Base-by-base conservation (phyloP, 1,139 yeast species). In the Hyphopichia fennica region DNA sequence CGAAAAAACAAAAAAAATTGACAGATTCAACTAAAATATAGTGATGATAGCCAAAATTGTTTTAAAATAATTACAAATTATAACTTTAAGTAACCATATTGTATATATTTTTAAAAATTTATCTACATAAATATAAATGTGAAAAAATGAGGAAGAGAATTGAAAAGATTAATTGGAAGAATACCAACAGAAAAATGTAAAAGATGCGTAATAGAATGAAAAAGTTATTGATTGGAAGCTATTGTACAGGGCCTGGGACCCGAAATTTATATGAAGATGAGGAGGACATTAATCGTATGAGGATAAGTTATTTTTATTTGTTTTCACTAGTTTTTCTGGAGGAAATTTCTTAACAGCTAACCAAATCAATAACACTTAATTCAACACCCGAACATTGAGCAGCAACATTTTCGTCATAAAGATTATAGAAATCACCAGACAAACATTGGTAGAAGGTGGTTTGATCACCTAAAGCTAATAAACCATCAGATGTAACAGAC, bases 371-470 rank as follows among this genome's bases (percentile, higher is more conserved):
- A 59, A 84, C 69, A 49, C 72, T 73, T 57, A 86, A 76, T 63
- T 82, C 68, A 52, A 86, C 88, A 40, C 81, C 72, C 42, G 66
- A 51, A 75, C 95, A 86, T 65, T 83, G 89, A 38, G 62, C 67
- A 53, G 87, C 90, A 48, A 82, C 69, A 51, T 76, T 67, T 69
- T 82, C 72, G 60, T 84, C 88, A 69, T 86, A 86, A 67, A 86
- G 76, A 81, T 86, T 86, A 84, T 82, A 84, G 82, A 86, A 86
- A 58, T 73, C 73, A 57, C 95, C 95, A 31, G 90, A 83, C 55
- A 77, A 67, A 76, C 95, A 86, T 74, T 84, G 89, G 80, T 78
- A 85, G 82, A 86, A 86, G 51, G 72, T 69, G 49, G 79, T 77
- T 45, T 65, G 60, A 67, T 73, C 69, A 69, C 93, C 93, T 52